Evolutionary conservation across 108 stramenopile species (phyloP).

Genomic region (Cyclotella baltica): DNA sequence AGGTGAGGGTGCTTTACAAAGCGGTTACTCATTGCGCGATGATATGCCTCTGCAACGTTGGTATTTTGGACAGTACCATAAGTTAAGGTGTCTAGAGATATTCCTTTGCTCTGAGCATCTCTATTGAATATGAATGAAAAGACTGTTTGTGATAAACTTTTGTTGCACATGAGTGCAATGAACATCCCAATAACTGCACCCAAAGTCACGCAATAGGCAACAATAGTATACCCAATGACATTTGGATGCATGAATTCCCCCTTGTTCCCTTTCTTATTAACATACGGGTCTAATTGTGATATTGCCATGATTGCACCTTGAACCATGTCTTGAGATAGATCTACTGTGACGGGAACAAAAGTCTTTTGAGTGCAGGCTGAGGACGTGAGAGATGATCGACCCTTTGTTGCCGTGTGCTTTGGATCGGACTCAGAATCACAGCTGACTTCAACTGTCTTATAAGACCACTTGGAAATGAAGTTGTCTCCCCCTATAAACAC

Average conservation of each 20-base stretch:
- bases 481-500: constrained; percentile 95
- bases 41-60: constrained; percentile 81
- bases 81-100: constrained; percentile 85
- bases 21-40: constrained; percentile 89
- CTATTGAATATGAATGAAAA: constrained; percentile 65
- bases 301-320: constrained; percentile 89
- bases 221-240: constrained; percentile 75
- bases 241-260: constrained; percentile 17
- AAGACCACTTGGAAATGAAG: constrained; percentile 85
- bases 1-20: constrained; percentile 91
- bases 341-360: constrained; percentile 73
- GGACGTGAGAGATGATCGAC: constrained; percentile 28
- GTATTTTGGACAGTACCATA: constrained; percentile 79
- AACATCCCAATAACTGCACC: constrained; percentile 86
- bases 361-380: constrained; percentile 52
- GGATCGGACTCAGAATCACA: constrained; percentile 39
- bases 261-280: constrained; percentile 39
- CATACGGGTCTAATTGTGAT: constrained; percentile 73
- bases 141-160: constrained; percentile 66
- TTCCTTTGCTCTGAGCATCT: constrained; percentile 73
- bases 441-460: constrained; percentile 58
- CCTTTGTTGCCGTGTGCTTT: constrained; percentile 34
- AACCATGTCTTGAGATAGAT: constrained; percentile 68
- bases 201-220: constrained; percentile 78
- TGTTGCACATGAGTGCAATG: constrained; percentile 80